phyloP scores from a whole-genome alignment of 2,329 filamentous ascomycete genomes.

The Zymoseptoria crescenta region DNA sequence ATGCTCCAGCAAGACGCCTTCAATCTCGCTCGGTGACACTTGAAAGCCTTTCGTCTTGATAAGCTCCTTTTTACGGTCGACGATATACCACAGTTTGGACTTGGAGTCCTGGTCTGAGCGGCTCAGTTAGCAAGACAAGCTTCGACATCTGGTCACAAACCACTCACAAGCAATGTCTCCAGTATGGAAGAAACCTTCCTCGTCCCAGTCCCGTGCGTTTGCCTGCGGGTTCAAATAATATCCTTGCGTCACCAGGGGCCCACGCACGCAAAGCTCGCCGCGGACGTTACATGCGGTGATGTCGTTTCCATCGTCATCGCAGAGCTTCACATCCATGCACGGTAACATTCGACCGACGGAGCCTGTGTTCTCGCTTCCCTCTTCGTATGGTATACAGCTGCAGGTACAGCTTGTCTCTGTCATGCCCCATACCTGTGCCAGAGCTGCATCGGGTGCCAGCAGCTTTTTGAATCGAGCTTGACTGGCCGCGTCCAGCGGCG shows the following conservation, averaged over 20 bases:
- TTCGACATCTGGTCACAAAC: slow-evolving; percentile 51
- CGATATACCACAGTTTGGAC: slow-evolving; percentile 27
- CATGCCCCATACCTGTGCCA: slow-evolving; percentile 38
- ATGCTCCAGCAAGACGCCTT: slow-evolving; percentile 41
- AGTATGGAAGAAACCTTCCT: slow-evolving; percentile 40
- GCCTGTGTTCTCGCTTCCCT: slow-evolving; percentile 35
- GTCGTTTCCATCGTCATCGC: slow-evolving; percentile 40
- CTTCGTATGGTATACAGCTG: slow-evolving; percentile 29
- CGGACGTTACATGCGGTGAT: slow-evolving; percentile 5
- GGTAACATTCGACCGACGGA: slow-evolving; percentile 36
- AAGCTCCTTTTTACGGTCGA: slow-evolving; percentile 46
- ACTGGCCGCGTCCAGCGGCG: slow-evolving; percentile 41
- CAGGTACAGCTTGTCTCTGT: slow-evolving; percentile 35
- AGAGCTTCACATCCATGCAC: slow-evolving; percentile 40
- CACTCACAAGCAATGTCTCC: slow-evolving; percentile 45
- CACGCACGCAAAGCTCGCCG: slow-evolving; percentile 48
- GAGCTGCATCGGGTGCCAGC: slow-evolving; percentile 25
- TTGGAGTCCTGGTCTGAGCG: slow-evolving; percentile 26
- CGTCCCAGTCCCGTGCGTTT: slow-evolving; percentile 42
- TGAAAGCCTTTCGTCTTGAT: slow-evolving; percentile 50
- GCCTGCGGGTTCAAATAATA: slow-evolving; percentile 46
- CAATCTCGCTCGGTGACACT: slow-evolving; percentile 44
- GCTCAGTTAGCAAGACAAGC: slow-evolving; percentile 19
- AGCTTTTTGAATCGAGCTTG: slow-evolving; percentile 39
- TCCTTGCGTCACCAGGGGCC: slow-evolving; percentile 44